Evolutionary conservation across 2,329 filamentous ascomycete genomes (phyloP), one percentile per base, ranked within the genome.

Genomic region (Penicillium sp.): DNA sequence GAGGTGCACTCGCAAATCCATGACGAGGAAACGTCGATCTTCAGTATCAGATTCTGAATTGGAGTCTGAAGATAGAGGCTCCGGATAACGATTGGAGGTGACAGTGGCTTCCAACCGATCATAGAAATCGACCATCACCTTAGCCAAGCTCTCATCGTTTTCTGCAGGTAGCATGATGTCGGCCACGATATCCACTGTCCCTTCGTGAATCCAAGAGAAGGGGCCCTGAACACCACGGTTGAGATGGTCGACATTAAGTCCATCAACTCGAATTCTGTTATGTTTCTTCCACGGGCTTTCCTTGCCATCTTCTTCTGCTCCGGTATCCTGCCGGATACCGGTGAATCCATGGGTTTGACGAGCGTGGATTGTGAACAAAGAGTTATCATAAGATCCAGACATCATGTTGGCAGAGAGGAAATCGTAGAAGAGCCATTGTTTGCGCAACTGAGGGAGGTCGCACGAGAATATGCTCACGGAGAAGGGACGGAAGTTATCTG

Each of bases 341-440:
- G 88, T 86, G 51, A 89, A 85, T 40, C 90, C 87, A 69, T 97
- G 92, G 5, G 90, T 88, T 74, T 97, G 94, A 17, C 91, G 85
- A 5, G 93, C 94, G 72, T 99, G 94, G 44, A 99, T 96, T 0
- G 92, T 97, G 73, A 99, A 99, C 3, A 99, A 81, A 0, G 94
- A 97, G 53, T 94, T 91, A 69, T 99, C 94, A 65, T 90, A 96
- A 0, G 91, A 94, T 1, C 94, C 94, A 12, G 91, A 96, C 85
- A 97, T 96, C 73, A 94, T 93, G 69, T 90, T 97, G 17, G 94
- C 94, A 0, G 90, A 94, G 28, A 99, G 77, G 64, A 99, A 95
- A 73, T 99, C 94, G 77, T 99, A 99, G 73, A 97, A 97, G 0
- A 99, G 81, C 89, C 91, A 99, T 68, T 96, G 93, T 69, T 97